Base-by-base conservation (phyloP, 768 basidiomycete genomes). In the Lentinula lateritia region DNA sequence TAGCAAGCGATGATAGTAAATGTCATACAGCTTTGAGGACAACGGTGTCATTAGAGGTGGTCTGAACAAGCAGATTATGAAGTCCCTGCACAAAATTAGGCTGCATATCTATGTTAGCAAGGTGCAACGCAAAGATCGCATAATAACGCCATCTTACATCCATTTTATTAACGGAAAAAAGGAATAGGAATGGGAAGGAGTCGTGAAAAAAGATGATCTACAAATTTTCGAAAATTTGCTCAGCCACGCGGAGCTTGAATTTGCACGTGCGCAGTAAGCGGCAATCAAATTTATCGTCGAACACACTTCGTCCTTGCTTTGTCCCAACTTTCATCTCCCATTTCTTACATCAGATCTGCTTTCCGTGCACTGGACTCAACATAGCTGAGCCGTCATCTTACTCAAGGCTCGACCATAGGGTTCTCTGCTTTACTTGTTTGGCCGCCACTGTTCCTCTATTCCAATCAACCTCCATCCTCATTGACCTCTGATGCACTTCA, bases 41-140 rank as follows among this genome's bases (percentile, higher is more conserved):
- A 63, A 82, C 79, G 46, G 96, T 98, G 77, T 99, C 94, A 68
- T 92, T 92, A 34, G 89, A 87, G 60, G 88, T 88, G 23, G 90
- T 90, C 72, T 93, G 92, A 62, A 89, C 77, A 57, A 99, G 88
- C 63, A 97, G 85, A 75, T 83, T 81, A 76, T 96, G 92, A 65
- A 98, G 77, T 66, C 82, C 82, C 75, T 94, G 88, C 66, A 92
- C 83, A 73, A 85, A 95, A 74, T 74, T 81, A 38, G 85, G 81
- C 89, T 92, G 66, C 66, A 59, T 64, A 65, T 62, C 61, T 48
- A 58, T 59, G 72, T 72, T 59, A 67, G 66, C 32, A 20, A 48
- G 50, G 36, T 39, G 38, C 60, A 45, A 65, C 53, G 43, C n/a
- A 8, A 34, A 55, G 58, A 66, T 61, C 46, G 48, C 48, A 57